Evolutionary conservation across 345 rosid genomes (phyloP), one percentile per base, ranked within the genome.

Genomic region (Mangifera indica): DNA sequence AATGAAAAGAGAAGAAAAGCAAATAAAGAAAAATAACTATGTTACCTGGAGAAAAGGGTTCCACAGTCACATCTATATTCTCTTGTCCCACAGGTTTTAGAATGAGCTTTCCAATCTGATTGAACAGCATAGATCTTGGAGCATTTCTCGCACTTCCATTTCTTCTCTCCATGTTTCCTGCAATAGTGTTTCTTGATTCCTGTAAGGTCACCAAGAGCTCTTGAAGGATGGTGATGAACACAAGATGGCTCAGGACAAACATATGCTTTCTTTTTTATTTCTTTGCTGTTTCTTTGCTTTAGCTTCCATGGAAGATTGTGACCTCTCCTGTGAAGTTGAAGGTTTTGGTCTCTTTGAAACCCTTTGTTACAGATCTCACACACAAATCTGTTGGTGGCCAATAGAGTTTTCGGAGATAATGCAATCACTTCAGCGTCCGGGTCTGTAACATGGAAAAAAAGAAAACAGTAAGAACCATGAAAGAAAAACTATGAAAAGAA

Each of bases 301-400:
- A 93, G 84, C 75, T 93, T 93, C 98, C 98, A 93, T 60, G 98
- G 98, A 55, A 93, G 92, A 74, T 93, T 93, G 68, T 93, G 98
- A 4, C 98, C 97, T 84, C 98, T 88, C 80, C 93, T 86, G 72
- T 93, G 97, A 74, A 93, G 98, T 72, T 93, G 97, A 69, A 93
- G 88, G 71, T 93, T 93, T 83, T 93, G 98, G 80, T 93, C 98
- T 78, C 98, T 87, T 65, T 89, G 98, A 75, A 93, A 93, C 71
- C 98, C 93, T 78, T 91, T 93, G 83, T 87, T 93, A 72, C 98
- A 93, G 84, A 91, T 84, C 96, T 93, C 98, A 84, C 98, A 93
- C 18, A 93, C 78, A 56, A 93, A 93, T 82, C 97, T 87, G 83
- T 93, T 91, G 34, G 95, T 91, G 48, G 98, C 88, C 70, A 93